Evolutionary conservation across 768 basidiomycete species (phyloP), one percentile per base, ranked within the genome.

Genomic region (Phanerochaete carnosa): DNA sequence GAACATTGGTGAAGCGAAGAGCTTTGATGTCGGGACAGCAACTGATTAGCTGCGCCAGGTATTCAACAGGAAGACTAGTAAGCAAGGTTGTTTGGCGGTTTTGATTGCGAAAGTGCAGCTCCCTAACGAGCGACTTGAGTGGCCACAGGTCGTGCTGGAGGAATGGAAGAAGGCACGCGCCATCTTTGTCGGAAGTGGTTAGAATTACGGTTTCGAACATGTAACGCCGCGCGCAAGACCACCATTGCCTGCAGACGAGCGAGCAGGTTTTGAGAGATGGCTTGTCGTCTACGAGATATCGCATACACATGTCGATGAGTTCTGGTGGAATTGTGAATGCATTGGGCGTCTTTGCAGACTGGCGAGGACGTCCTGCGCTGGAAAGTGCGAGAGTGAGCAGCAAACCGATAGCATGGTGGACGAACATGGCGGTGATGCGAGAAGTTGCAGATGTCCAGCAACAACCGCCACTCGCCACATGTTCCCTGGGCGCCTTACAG

Each of bases 241-340:
- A 30, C 58, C 58, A 59, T 25, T 26, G 33, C 35, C 39, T 59
- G 33, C 25, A 59, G 12, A 59, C 58, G 9, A 59, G 49, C 9
- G 58, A 29, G 37, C 32, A 37, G 8, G 47, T 7, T 19, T 16
- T 25, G 33, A 59, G 58, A 8, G 58, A 35, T 2, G 16, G 6
- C 32, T 59, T 59, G 35, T 59, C 58, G 29, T 53, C 58, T 5
- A 13, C 26, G 23, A 52, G 49, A 26, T 52, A 4, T 6, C 32
- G 15, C 32, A 50, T 6, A 19, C 32, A 55, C 19, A 26, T 16
- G 49, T 59, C 58, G 49, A 59, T 19, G 29, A 59, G 22, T 43
- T 59, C 58, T 16, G 57, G 47, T 8, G 57, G 57, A 30, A 58
- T 43, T 8, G 11, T 19, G 30, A 5, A 11, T 32, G 49, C 8